Percentiles rank a stretch among this genome's conserved stretches.
phyloP scores from a whole-genome alignment of 306 rosid genomes.

The Cucurbita maxima region DNA sequence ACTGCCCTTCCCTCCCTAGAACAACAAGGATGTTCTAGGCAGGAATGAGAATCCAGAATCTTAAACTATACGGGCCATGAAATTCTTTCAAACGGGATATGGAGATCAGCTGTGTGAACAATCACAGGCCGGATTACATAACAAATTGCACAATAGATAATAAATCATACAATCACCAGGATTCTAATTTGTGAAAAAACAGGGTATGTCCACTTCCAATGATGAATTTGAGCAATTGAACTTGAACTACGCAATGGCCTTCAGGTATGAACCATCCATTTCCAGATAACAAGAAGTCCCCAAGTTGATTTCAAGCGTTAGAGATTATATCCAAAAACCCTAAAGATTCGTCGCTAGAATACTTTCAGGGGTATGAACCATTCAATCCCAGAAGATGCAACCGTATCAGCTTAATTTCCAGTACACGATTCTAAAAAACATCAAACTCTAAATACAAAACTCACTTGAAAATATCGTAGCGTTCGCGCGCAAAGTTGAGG shows the following conservation, averaged over 20 bases:
- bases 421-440: neutral
- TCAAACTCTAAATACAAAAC: neutral
- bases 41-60: neutral
- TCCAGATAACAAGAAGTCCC: too few species aligned
- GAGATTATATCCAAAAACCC: too few species aligned
- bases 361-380: neutral
- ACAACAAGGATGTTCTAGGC: neutral
- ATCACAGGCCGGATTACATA: too few species aligned
- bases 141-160: too few species aligned
- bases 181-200: too few species aligned
- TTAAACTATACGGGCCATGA: neutral
- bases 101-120: too few species aligned
- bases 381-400: neutral
- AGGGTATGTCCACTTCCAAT: too few species aligned
- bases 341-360: neutral
- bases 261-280: too few species aligned
- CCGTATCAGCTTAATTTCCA: neutral
- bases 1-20: neutral
- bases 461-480: constrained; percentile 67
- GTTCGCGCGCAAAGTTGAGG: constrained; percentile 72
- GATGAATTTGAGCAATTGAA: too few species aligned
- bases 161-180: too few species aligned
- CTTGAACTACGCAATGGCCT: too few species aligned
- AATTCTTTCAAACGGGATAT: neutral
- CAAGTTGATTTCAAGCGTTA: too few species aligned